Conservation (phyloP, 208 protist species). For the Acanthamoeba sp. region DNA sequence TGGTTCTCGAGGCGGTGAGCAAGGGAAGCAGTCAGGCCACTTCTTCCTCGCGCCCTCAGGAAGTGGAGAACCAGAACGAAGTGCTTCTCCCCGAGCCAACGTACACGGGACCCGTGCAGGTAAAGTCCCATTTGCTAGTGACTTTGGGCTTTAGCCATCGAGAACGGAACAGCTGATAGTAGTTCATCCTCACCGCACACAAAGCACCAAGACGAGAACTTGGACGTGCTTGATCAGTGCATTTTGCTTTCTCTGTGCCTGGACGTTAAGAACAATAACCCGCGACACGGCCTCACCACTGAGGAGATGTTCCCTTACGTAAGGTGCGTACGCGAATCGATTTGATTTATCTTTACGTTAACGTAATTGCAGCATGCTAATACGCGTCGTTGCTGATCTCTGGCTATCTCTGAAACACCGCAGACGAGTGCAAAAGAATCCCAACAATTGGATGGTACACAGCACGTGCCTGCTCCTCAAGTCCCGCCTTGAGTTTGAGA, state of each 20-base stretch:
- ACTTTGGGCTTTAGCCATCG: too few species aligned
- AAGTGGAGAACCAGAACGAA: constrained; percentile 35
- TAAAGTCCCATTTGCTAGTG: not conserved
- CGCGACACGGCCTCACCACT: constrained; percentile 82
- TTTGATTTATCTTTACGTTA: not conserved
- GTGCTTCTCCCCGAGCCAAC: constrained; percentile 68
- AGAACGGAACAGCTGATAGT: too few species aligned
- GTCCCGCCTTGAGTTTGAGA: constrained; percentile 80
- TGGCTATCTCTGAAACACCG: not conserved
- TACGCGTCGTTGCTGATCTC: too few species aligned
- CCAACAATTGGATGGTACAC: constrained; percentile 88
- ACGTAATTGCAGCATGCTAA: not conserved
- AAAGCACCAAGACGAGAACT: constrained; percentile 46
- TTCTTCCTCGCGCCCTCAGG: not conserved
- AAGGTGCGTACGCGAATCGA: too few species aligned
- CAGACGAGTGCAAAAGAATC: constrained; percentile 78
- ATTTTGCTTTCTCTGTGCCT: constrained; percentile 78
- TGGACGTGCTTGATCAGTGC: constrained; percentile 77
- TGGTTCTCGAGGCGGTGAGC: constrained; percentile 10
- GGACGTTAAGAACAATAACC: constrained; percentile 84
- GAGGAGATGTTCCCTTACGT: constrained; percentile 89
- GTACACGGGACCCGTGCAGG: not conserved
- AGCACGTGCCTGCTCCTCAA: constrained; percentile 85
- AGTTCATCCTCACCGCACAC: not conserved
- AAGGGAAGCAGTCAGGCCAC: not conserved